Base-by-base conservation (phyloP, 176 grass and related monocot genomes). In the Oryza punctata region DNA sequence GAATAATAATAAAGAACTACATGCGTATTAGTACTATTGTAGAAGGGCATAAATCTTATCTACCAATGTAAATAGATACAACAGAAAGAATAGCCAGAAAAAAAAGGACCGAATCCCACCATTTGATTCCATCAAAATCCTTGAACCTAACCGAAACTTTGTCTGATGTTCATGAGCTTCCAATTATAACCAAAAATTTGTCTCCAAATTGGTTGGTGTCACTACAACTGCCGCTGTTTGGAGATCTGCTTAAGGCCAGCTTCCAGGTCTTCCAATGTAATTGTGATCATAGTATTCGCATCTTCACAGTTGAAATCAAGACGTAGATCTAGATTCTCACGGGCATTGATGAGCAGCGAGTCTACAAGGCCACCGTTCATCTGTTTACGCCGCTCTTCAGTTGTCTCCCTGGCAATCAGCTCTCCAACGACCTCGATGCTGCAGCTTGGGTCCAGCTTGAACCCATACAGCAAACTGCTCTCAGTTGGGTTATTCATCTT, bases 291-390 rank as follows among this genome's bases (percentile, higher is more conserved):
- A 1, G 60, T 81, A 72, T 96, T 86, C 10, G 43, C 40, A 69
- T 95, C 80, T 3, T 87, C 63, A 6, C 90, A 93, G 69, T 87
- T 89, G 78, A 99, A 99, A 90, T 96, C 93, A 7, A 96, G 89
- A 21, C 96, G 82, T 32, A 91, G 85, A 70, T 99, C 96, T 59
- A 99, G 89, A 66, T 89, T 94, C 67, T 99, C 96, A 15, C 96
- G 85, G 7, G 93, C 93, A 85, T 94, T 96, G 65, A 65, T 65
- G 14, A 99, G 93, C 79, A 95, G 77, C 19, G 85, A 87, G 79
- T 91, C 94, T 60, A 99, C 87, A 73, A 99, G 81, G 40, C 96
- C 96, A 78, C 96, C 96, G 41, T 99, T 99, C 89, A 94, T 88
- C 59, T 94, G 89, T 73, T 87, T 91, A 43, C 89, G 89, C 32